Evolutionary conservation across 75 land plant genomes (phyloP), one percentile per base, ranked within the genome.

Genomic region (Larix kaempferi): DNA sequence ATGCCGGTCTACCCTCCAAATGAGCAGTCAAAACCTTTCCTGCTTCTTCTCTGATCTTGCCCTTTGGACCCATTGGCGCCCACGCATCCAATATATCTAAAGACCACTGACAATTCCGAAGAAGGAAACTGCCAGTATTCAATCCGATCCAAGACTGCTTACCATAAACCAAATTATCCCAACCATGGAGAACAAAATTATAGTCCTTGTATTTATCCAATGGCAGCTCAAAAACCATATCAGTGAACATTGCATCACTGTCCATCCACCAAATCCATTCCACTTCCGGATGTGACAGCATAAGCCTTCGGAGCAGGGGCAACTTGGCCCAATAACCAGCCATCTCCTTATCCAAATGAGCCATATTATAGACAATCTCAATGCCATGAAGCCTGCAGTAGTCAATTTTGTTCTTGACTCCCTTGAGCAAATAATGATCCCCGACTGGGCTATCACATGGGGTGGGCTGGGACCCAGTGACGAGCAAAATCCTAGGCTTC

Each of bases 251-350:
- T 1, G 91, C 93, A 77, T 91, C 93, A 67, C 87, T 84, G 61
- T 91, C 93, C 87, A 91, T 89, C 93, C 93, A 91, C 93, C 93
- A 91, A 5, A 91, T 63, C 85, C 93, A 90, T 85, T 90, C 92
- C 19, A 93, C 76, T 69, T 91, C 94, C 11, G 95, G 95, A 71
- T 91, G 93, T 1, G 89, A 81, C 66, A 93, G 80, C 86, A 91
- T 80, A 15, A 93, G 86, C 85, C 88, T 84, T 39, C 93, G 77
- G 59, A 93, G 74, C 76, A 90, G 74, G 6, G 95, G 95, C 44
- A 92, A 80, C 78, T 92, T 92, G 21, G 92, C 85, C 95, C 95
- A 92, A 56, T 85, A 92, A n/a, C 90, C 90, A 11, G 91, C 86
- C 83, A 92, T 81, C 71, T 92, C 95, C 72, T 63, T 76, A 59